These are phyloP conservation scores for Pseudoturritis turrita DNA, from an alignment of 345 rosid genomes.

Conservation along the genomic window DNA sequence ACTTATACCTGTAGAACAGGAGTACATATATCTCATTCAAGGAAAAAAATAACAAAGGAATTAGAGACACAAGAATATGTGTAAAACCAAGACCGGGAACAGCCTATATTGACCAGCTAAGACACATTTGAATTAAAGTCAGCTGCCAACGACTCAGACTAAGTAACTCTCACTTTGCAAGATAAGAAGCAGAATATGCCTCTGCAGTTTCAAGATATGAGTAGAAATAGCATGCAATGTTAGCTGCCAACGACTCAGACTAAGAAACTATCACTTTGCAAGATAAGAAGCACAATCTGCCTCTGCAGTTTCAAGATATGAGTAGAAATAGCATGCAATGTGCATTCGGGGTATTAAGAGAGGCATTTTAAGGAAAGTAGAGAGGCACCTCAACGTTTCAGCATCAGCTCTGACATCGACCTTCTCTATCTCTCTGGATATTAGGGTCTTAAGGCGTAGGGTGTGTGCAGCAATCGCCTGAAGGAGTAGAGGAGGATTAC, in stretches of 20 bases:
- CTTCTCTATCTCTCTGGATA: slow-evolving; percentile 71
- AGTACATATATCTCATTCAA: background rate
- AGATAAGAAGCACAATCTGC: background rate
- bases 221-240: background rate
- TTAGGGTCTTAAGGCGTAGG: slow-evolving; percentile 49
- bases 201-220: background rate
- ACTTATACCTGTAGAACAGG: slow-evolving; percentile 56
- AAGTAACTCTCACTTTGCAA: background rate
- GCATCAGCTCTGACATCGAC: slow-evolving; percentile 89
- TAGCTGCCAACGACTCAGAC: slow-evolving; percentile 14
- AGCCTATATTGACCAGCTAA: background rate
- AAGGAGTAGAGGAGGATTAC: slow-evolving; percentile 71
- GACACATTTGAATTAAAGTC: background rate
- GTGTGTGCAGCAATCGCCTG: slow-evolving; percentile 64
- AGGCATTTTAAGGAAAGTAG: background rate
- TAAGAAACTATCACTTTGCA: background rate
- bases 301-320: background rate
- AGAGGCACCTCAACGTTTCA: slow-evolving; percentile 55
- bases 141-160: slow-evolving; percentile 14
- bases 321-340: background rate
- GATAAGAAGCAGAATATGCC: background rate
- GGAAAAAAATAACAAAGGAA: background rate
- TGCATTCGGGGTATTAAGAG: too few species aligned
- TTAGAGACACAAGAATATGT: background rate
- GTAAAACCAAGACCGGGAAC: background rate